Percentiles rank a stretch among this genome's conserved stretches.
These are phyloP conservation scores for Mantamonas sphyraenae DNA, from an alignment of 78 protist genomes.

Conservation along the genomic window DNA sequence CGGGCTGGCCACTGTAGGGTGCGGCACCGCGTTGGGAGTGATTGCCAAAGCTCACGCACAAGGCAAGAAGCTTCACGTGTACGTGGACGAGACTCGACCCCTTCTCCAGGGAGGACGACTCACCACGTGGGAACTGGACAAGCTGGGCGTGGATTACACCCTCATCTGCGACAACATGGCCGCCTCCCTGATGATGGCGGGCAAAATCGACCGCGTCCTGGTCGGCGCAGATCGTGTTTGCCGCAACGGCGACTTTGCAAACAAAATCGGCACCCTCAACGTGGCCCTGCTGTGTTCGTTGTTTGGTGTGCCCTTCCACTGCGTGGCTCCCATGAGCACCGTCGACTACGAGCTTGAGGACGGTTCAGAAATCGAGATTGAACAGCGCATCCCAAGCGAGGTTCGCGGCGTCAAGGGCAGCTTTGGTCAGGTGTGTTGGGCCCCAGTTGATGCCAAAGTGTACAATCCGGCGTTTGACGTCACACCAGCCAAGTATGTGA, in stretches of 20 bases:
- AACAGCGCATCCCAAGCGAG: conserved; percentile 36
- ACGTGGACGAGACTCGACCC: conserved; percentile 59
- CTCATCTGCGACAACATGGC: conserved; percentile 60
- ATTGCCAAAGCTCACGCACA: conserved; percentile 37
- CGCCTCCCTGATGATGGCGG: conserved; percentile 43
- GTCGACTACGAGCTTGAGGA: conserved; percentile 26
- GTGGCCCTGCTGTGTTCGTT: conserved; percentile 41
- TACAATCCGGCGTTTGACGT: conserved; percentile 65
- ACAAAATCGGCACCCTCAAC: conserved; percentile 60
- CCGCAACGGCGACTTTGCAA: conserved; percentile 59
- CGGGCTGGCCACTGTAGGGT: conserved; percentile 46
- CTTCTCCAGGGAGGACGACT: conserved; percentile 60
- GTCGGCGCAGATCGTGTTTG: conserved; percentile 65
- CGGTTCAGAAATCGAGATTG: conserved; percentile 48
- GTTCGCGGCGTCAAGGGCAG: conserved; percentile 34
- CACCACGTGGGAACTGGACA: conserved; percentile 46
- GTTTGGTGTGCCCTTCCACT: conserved; percentile 46
- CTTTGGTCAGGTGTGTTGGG: conserved; percentile 44
- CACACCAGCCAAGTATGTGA: conserved; percentile 37
- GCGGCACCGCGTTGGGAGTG: conserved; percentile 57
- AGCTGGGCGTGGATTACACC: conserved; percentile 46
- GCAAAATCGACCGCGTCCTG: conserved; percentile 53
- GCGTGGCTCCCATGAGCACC: conserved; percentile 55
- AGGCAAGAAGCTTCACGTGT: conserved; percentile 59
- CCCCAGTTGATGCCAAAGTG: conserved; percentile 29